Evolutionary conservation across 2,329 filamentous ascomycete species (phyloP).

Genomic region (Chrysosporium queenslandicum): DNA sequence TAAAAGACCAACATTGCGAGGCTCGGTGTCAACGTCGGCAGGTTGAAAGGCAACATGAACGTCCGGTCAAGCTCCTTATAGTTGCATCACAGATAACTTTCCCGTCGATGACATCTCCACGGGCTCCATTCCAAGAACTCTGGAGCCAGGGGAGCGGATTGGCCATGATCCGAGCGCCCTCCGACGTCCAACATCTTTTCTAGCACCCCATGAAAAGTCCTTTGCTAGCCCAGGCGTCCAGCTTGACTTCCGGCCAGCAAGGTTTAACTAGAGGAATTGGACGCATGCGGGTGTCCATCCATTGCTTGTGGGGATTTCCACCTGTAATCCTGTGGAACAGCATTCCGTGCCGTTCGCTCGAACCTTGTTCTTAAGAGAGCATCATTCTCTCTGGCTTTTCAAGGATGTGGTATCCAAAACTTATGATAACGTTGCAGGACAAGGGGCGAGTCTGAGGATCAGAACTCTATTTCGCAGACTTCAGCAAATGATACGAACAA

Average conservation of each 20-base stretch:
- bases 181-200: not conserved
- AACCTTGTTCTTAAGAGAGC: not conserved
- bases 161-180: not conserved
- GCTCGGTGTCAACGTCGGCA: too few species aligned
- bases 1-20: too few species aligned
- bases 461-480: not conserved
- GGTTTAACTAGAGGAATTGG: not conserved
- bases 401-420: not conserved
- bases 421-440: not conserved
- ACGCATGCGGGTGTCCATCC: not conserved
- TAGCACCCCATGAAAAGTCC: too few species aligned
- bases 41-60: not conserved
- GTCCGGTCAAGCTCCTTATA: not conserved
- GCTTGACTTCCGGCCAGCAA: not conserved
- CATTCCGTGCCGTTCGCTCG: not conserved
- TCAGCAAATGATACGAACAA: not conserved
- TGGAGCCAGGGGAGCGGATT: not conserved
- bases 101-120: not conserved
- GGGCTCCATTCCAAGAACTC: not conserved
- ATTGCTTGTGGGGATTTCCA: not conserved
- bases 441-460: not conserved
- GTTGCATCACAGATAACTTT: not conserved
- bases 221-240: too few species aligned
- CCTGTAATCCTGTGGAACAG: not conserved
- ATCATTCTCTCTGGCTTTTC: not conserved